Evolutionary conservation across 2,329 filamentous ascomycete genomes (phyloP), one percentile per base, ranked within the genome.

Genomic region (Leptodontidium sp.): DNA sequence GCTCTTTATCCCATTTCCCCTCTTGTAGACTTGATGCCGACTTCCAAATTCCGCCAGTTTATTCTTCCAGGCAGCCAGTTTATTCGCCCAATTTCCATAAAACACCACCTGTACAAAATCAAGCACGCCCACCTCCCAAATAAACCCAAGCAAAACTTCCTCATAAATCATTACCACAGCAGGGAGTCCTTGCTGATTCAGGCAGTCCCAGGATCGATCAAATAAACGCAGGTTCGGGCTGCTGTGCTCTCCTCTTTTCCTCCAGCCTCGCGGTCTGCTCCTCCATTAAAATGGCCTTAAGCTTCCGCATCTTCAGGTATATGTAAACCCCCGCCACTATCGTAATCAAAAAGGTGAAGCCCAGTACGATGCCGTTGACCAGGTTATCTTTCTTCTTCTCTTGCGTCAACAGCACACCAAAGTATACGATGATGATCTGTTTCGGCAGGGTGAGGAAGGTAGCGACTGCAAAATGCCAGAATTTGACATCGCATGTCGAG

Each of bases 381-480:
- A 72, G 71, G 57, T 72, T 76, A 64, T 76, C 70, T 63, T 77
- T 76, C 9, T 69, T 68, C 9, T 69, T 69, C 40, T 74, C 67
- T 66, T 78, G 68, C 0, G 77, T 72, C 4, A 81, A 73, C 9
- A 82, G 77, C 6, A 81, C 79, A 35, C 81, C 81, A 4, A 82
- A 72, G 67, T 82, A 82, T 35, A 82, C 80, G 61, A 82, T 76
- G 47, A 82, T 78, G 66, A 82, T 78, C 69, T 82, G 80, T 70
- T 82, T 82, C 2, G 81, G 81, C 1, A 82, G 75, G 6, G 81
- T 81, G 49, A 82, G 65, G 71, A 81, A 78, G 17, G 80, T 82
- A 2, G 81, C 79, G 59, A 82, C 65, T 66, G 79, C 76, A 62
- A 81, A 82, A 64, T 78, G 72, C 79, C 80, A 81, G 73, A 82